phyloP scores from a whole-genome alignment of 2,329 filamentous ascomycete genomes.

The Biscogniauxia marginata region DNA sequence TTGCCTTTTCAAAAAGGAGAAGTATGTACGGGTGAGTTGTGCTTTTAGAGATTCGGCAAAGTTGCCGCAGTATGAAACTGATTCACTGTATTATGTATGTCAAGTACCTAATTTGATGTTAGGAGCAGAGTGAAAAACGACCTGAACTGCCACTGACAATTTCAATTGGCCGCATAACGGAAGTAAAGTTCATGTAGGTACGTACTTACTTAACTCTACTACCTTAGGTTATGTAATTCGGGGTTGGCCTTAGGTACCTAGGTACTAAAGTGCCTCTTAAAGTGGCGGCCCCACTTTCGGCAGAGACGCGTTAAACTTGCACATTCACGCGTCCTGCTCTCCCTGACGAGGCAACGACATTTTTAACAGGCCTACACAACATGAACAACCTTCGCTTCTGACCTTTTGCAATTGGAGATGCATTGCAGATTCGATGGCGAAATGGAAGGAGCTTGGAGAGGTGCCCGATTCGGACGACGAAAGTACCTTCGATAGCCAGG shows the following conservation, averaged over 20 bases:
- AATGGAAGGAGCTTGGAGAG: constrained; percentile 44
- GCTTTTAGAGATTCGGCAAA: no score
- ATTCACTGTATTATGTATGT: no score
- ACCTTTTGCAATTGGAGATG: constrained; percentile 27
- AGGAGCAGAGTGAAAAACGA: no score
- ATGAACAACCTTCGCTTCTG: constrained; percentile 3
- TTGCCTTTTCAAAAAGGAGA: neutral
- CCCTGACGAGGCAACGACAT: neutral
- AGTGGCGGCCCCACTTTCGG: constrained; percentile 14
- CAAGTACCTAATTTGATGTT: no score
- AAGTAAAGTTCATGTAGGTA: no score
- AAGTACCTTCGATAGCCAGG: constrained; percentile 37
- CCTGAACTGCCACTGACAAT: no score
- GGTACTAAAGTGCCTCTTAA: neutral
- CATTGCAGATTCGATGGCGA: constrained; percentile 36
- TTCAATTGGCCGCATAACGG: no score
- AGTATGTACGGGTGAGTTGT: neutral
- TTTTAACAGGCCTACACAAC: constrained; percentile 2
- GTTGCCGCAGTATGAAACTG: no score
- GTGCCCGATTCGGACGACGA: constrained; percentile 46
- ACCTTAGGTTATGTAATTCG: no score
- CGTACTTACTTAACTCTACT: no score
- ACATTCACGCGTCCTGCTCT: constrained; percentile 2
- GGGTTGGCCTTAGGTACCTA: neutral
- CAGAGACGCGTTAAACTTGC: constrained; percentile 17